Conservation (phyloP, 345 rosid genomes). For the Psidium friedrichsthalianum region DNA sequence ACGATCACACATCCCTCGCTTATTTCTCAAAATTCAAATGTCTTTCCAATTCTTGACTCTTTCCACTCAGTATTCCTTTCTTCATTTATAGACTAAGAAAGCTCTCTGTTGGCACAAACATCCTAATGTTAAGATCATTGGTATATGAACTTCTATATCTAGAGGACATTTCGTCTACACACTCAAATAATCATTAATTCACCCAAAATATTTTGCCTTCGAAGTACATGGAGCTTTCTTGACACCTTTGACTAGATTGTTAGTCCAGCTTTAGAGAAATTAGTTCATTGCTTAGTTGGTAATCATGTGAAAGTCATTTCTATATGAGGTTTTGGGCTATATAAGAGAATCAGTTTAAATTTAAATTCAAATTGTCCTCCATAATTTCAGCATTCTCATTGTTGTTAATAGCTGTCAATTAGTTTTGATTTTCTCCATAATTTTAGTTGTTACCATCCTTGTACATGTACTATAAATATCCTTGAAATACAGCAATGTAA, state of each 20-base stretch:
- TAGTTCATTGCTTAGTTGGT: background rate
- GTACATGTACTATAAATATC: too few relatives aligned
- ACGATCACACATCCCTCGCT: background rate
- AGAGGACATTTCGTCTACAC: background rate
- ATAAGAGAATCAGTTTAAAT: too few relatives aligned
- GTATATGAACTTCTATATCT: background rate
- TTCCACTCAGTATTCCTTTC: background rate
- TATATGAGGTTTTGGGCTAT: background rate
- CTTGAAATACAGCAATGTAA: too few relatives aligned
- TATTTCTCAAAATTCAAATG: background rate
- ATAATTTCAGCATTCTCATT: too few relatives aligned
- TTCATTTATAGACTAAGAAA: background rate
- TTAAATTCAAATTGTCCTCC: too few relatives aligned
- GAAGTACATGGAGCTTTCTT: slow-evolving; percentile 5
- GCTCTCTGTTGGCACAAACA: background rate
- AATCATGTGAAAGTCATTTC: background rate
- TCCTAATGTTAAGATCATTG: background rate
- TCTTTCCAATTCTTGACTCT: background rate
- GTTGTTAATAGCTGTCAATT: too few relatives aligned
- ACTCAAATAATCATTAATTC: slow-evolving; percentile 1
- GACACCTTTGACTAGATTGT: background rate
- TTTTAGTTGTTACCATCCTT: too few relatives aligned
- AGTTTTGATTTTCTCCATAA: too few relatives aligned
- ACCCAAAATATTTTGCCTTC: slow-evolving; percentile 3
- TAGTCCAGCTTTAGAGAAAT: background rate